These are phyloP conservation scores for Lotus japonicus DNA, from an alignment of 306 rosid species.

Conservation along the genomic window DNA sequence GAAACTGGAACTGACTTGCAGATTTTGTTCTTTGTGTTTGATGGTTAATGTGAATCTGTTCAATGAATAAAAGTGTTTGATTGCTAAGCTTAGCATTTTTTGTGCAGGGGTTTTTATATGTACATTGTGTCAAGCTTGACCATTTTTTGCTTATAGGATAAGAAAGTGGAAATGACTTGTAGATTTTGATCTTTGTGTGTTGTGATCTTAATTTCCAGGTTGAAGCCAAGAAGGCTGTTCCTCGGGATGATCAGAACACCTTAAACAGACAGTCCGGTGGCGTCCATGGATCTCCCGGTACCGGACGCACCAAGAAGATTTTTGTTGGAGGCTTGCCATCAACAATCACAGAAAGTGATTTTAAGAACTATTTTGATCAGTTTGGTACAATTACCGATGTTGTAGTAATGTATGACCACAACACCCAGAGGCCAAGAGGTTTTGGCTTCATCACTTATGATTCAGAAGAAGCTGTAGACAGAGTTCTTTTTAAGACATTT, in stretches of 20 bases:
- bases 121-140: conserved; percentile 26
- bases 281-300: conserved; percentile 67
- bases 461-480: conserved; percentile 81
- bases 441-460: conserved; percentile 92
- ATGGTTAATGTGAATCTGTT: too few species aligned
- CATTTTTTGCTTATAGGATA: neutral
- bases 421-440: conserved; percentile 94
- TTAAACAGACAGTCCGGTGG: conserved; percentile 44
- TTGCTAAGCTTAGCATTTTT: neutral
- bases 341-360: conserved; percentile 73
- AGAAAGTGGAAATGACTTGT: conserved; percentile 15
- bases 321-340: conserved; percentile 93
- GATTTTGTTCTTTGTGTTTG: conserved; percentile 23
- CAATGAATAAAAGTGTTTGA: too few species aligned
- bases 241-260: conserved; percentile 74
- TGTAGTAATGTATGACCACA: conserved; percentile 96
- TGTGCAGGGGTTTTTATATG: conserved; percentile 8
- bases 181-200: conserved; percentile 17
- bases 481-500: conserved; percentile 74
- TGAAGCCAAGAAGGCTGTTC: conserved; percentile 98
- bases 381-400: conserved; percentile 82
- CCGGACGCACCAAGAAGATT: conserved; percentile 78
- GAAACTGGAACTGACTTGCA: conserved; percentile 17
- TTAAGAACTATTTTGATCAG: conserved; percentile 79
- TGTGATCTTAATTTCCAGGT: conserved; percentile 52